These are phyloP conservation scores for Leccinellum luteum DNA, from an alignment of 768 basidiomycete genomes.

Conservation along the genomic window DNA sequence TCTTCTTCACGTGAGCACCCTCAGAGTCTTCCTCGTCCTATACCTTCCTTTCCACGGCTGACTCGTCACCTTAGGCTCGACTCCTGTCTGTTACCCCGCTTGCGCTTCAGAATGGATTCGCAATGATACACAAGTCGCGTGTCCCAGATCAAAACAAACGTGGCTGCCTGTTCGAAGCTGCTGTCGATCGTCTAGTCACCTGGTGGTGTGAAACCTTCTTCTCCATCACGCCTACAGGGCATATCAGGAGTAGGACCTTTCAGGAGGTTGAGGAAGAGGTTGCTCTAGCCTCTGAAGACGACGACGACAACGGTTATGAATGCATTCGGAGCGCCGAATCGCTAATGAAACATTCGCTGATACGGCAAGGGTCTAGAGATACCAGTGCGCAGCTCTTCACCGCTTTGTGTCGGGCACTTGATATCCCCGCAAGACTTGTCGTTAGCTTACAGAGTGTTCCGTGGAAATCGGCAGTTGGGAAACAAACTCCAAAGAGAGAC, in stretches of 20 bases:
- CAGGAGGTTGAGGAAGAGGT: constrained; percentile 58
- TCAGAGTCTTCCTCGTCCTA: too few species aligned
- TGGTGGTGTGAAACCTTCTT: constrained; percentile 88
- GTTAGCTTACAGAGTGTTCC: constrained; percentile 90
- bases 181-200: constrained; percentile 64
- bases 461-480: constrained; percentile 73
- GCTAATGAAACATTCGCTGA: constrained; percentile 89
- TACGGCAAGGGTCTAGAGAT: constrained; percentile 79
- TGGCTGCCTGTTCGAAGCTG: constrained; percentile 84
- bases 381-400: constrained; percentile 90
- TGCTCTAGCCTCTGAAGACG: constrained; percentile 27
- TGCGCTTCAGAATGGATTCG: constrained; percentile 75
- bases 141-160: constrained; percentile 79
- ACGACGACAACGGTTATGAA: constrained; percentile 57
- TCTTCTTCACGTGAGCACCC: constrained; percentile 70
- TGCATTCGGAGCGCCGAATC: constrained; percentile 74
- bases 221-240: constrained; percentile 56
- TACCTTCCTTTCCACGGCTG: not conserved
- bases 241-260: constrained; percentile 74
- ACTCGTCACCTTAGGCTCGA: constrained; percentile 59
- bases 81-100: constrained; percentile 85
- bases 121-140: constrained; percentile 74
- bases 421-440: constrained; percentile 83
- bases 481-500: constrained; percentile 41
- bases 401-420: constrained; percentile 80